Base-by-base conservation (phyloP, 495 filamentous ascomycete genomes). In the Podospora comata region DNA sequence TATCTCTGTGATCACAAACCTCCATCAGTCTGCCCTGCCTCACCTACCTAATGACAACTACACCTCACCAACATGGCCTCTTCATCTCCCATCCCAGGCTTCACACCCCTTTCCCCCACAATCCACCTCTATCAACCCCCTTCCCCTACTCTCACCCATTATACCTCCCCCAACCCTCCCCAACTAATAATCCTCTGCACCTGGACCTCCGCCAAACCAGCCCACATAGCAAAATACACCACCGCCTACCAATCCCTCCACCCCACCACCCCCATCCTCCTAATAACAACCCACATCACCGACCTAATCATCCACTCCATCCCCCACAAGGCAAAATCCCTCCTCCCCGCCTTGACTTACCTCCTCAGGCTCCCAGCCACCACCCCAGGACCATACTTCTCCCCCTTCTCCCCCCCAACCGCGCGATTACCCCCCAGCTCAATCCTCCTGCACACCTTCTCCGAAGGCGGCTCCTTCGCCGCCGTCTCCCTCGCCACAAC, bases 171-270 rank as follows among this genome's bases (percentile, higher is more conserved):
- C 4, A 30, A 39, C 23, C 64, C 71, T 16, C 74, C 75, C 0
- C 67, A 76, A 39, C 73, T 83, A 16, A 78, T 85, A 59, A 68
- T 85, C 60, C 70, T 85, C 71, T 68, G 74, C 30, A 75, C 80
- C 58, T 85, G 83, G 83, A 78, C 81, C 39, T 82, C 81, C 28
- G 67, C 77, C 27, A 60, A 63, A n/a, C 65, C 76, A 19, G 71
- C 73, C 19, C 79, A 83, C 69, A 73, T 83, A 32, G 30, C 70
- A 54, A 84, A 84, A 68, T 84, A 85, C 74, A 76, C 79, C 28
- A 39, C 69, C 15, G 72, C 70, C 28, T 84, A 85, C 72, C 71
- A 74, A 20, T 54, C 66, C 1, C 75, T 83, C 1, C 84, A 78
- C 67, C 83, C 83, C 3, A 39, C 65, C 16, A 60, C 77, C 0